Conservation (phyloP, 2,329 filamentous ascomycete species). For the Thermothelomyces thermophilus region DNA sequence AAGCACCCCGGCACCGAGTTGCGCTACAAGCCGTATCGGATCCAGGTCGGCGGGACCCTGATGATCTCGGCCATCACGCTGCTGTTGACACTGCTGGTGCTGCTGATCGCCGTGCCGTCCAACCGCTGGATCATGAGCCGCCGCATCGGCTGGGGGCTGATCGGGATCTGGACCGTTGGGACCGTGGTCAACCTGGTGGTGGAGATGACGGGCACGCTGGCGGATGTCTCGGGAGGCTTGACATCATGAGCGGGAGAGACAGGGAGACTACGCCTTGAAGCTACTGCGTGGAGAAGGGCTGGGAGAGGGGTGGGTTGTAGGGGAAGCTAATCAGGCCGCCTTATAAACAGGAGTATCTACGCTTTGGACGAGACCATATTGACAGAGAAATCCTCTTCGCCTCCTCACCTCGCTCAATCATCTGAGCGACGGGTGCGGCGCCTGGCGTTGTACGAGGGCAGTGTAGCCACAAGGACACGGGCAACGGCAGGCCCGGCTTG, state of each 20-base stretch:
- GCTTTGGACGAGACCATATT: too few species aligned
- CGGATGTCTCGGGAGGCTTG: conserved; percentile 28
- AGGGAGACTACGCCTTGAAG: too few species aligned
- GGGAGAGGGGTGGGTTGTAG: too few species aligned
- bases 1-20: conserved; percentile 61
- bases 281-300: too few species aligned
- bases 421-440: too few species aligned
- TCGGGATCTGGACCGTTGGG: conserved; percentile 72
- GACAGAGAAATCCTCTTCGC: too few species aligned
- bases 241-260: background rate
- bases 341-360: too few species aligned
- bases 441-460: too few species aligned
- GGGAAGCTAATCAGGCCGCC: too few species aligned
- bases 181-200: conserved; percentile 76
- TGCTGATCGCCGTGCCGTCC: conserved; percentile 74
- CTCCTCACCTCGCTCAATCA: too few species aligned
- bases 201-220: conserved; percentile 59
- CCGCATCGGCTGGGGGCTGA: conserved; percentile 72
- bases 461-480: too few species aligned
- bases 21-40: conserved; percentile 69
- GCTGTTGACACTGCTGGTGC: conserved; percentile 67
- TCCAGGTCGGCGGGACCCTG: conserved; percentile 78
- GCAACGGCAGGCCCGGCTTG: too few species aligned
- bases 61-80: conserved; percentile 81
- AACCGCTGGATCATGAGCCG: conserved; percentile 82